Evolutionary conservation across 768 basidiomycete genomes (phyloP), one percentile per base, ranked within the genome.

Genomic region (Boletus eberwhitei): DNA sequence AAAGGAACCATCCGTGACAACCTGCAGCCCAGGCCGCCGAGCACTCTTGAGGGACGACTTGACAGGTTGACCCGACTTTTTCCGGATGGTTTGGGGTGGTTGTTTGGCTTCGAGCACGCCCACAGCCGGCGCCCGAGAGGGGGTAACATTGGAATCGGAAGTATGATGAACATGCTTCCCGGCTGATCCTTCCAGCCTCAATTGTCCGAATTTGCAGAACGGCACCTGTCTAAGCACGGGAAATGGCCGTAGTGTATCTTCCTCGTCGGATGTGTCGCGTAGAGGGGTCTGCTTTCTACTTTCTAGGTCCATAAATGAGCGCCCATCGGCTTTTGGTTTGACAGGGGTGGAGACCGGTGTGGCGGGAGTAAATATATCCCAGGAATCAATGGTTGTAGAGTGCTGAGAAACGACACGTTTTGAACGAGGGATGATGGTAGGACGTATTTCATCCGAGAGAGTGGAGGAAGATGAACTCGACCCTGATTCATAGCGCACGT

Each of bases 1-100:
- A 55, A 75, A 74, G 40, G 64, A 59, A 32, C 75, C 73, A 45
- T 71, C 65, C 24, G 83, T 82, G 61, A 84, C 67, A 48, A 87
- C 77, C 2, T 80, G 76, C 14, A 87, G 70, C 45, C 74, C 75
- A 50, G 79, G 68, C 48, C 86, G 79, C 53, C 79, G 77, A 24
- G 84, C 78, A 13, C 82, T 76, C 74, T 97, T 98, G 60, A 98
- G 79, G 3, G 94, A 93, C 4, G 93, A 86, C 71, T 93, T 94
- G 65, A 98, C 84, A 5, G 90, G 85, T 73, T 97, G 90, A 36
- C 96, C 95, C 14, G 91, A 92, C 73, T 97, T 98, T 73, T 98
- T 98, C 56, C 93, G 84, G 34, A 92, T 75, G 74, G 48, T 77
- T 73, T 19, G 79, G 66, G 55, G 32, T 2, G 46, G 21, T 22